A percentile compares a stretch with the other conserved stretches of the same genome.
Conservation (phyloP, 495 filamentous ascomycete genomes). For the Neurospora sp. region DNA sequence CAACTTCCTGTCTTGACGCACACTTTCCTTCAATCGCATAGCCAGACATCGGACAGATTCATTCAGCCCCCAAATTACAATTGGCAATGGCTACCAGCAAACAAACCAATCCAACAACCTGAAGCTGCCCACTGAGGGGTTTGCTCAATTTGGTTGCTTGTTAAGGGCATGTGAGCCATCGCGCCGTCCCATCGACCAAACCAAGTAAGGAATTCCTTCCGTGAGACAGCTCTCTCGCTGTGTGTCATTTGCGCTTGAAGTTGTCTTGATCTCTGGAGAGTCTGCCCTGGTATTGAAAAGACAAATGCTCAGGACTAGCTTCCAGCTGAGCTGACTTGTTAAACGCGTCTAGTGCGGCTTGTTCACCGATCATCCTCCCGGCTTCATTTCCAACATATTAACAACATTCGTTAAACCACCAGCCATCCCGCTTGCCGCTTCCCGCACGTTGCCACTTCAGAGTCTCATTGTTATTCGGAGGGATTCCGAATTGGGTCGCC, state of each 20-base stretch:
- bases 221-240: background rate
- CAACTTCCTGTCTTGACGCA: background rate
- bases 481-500: background rate
- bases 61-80: background rate
- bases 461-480: background rate
- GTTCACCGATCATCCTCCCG: background rate
- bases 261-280: background rate
- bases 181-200: background rate
- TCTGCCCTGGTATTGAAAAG: background rate
- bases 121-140: background rate
- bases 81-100: background rate
- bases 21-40: background rate
- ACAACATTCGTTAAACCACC: background rate
- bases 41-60: background rate
- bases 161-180: background rate
- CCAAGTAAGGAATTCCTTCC: background rate
- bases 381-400: background rate
- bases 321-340: background rate
- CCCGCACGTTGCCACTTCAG: background rate
- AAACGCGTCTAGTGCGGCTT: background rate
- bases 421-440: background rate
- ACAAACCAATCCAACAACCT: background rate
- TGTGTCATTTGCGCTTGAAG: background rate
- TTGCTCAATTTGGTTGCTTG: background rate
- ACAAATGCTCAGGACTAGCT: background rate